phyloP scores from a whole-genome alignment of 2,329 filamentous ascomycete species.

The Didymellaceae sp. region DNA sequence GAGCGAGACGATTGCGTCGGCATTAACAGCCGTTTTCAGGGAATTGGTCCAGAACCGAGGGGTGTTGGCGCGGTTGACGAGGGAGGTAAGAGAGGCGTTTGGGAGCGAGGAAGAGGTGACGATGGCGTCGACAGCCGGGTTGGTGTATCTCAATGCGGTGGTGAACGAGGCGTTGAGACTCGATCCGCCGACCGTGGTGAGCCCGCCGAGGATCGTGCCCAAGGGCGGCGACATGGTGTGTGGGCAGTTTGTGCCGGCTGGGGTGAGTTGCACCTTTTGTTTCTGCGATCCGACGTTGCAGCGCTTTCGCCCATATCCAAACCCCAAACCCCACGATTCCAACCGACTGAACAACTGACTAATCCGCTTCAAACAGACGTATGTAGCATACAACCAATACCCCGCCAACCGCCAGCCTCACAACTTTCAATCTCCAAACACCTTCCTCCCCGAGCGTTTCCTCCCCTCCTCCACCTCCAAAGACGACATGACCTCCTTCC shows the following conservation, averaged over 20 bases:
- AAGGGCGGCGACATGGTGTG: slow-evolving; percentile 31
- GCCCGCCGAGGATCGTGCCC: slow-evolving; percentile 31
- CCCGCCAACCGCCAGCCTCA: slow-evolving; percentile 32
- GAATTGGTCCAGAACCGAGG: slow-evolving; percentile 41
- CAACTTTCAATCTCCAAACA: slow-evolving; percentile 39
- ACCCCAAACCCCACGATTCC: too few relatives aligned
- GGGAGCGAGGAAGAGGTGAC: slow-evolving; percentile 32
- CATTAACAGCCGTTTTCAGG: slow-evolving; percentile 46
- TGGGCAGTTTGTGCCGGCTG: slow-evolving; percentile 30
- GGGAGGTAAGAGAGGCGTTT: slow-evolving; percentile 36
- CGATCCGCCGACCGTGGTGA: slow-evolving; percentile 27
- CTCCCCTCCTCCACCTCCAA: slow-evolving; percentile 24
- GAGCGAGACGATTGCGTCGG: slow-evolving; percentile 52
- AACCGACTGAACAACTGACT: too few relatives aligned
- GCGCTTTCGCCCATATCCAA: too few relatives aligned
- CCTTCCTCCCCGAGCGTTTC: slow-evolving; percentile 47
- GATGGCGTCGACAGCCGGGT: slow-evolving; percentile 21
- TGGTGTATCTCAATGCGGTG: slow-evolving; percentile 41
- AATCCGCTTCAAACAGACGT: slow-evolving; percentile 23
- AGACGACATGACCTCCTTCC: slow-evolving; percentile 30
- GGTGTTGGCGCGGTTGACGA: slow-evolving; percentile 30
- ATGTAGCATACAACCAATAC: slow-evolving; percentile 40
- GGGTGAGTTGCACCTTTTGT: slow-evolving; percentile 22
- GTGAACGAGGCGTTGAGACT: slow-evolving; percentile 50
- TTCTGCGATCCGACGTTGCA: too few relatives aligned